phyloP scores from a whole-genome alignment of 2,329 filamentous ascomycete species.

The Aspergillus unguis region DNA sequence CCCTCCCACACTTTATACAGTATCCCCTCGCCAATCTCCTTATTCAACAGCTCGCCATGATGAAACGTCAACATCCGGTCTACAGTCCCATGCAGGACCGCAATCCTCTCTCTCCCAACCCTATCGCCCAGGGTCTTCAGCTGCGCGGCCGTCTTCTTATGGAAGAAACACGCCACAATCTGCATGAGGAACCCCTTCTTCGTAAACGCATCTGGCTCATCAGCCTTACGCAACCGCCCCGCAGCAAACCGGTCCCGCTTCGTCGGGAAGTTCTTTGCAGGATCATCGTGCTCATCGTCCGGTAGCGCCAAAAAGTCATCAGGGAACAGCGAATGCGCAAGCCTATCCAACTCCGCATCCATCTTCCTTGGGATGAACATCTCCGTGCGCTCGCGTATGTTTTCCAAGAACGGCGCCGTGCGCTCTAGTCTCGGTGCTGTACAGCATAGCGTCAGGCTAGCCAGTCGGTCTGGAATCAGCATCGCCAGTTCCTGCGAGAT shows the following conservation, averaged over 20 bases:
- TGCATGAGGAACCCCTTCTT: slow-evolving; percentile 70
- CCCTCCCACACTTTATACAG: slow-evolving; percentile 61
- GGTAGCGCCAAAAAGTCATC: slow-evolving; percentile 59
- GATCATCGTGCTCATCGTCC: slow-evolving; percentile 53
- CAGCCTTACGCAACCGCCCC: slow-evolving; percentile 70
- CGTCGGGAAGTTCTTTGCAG: slow-evolving; percentile 55
- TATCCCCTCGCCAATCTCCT: slow-evolving; percentile 59
- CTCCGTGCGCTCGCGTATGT: slow-evolving; percentile 58
- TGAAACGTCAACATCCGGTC: slow-evolving; percentile 75
- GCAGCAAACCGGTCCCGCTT: slow-evolving; percentile 83
- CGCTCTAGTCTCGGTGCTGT: slow-evolving; percentile 62
- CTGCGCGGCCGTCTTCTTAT: slow-evolving; percentile 68
- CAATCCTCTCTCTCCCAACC: slow-evolving; percentile 70
- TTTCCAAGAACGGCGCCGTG: slow-evolving; percentile 57
- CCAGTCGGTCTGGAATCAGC: slow-evolving; percentile 44
- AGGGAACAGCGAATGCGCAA: slow-evolving; percentile 65
- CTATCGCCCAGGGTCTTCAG: slow-evolving; percentile 62
- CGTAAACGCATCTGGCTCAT: slow-evolving; percentile 59
- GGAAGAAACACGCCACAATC: slow-evolving; percentile 73
- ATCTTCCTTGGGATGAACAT: slow-evolving; percentile 66
- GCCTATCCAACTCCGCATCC: slow-evolving; percentile 62
- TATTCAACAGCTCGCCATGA: slow-evolving; percentile 67
- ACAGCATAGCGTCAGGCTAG: slow-evolving; percentile 58
- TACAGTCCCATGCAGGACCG: slow-evolving; percentile 70
- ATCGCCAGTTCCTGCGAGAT: slow-evolving; percentile 74